These are phyloP conservation scores for Thermomucor indicae-seudaticae DNA, from an alignment of 371 early-diverging fungal genomes.

Conservation along the genomic window DNA sequence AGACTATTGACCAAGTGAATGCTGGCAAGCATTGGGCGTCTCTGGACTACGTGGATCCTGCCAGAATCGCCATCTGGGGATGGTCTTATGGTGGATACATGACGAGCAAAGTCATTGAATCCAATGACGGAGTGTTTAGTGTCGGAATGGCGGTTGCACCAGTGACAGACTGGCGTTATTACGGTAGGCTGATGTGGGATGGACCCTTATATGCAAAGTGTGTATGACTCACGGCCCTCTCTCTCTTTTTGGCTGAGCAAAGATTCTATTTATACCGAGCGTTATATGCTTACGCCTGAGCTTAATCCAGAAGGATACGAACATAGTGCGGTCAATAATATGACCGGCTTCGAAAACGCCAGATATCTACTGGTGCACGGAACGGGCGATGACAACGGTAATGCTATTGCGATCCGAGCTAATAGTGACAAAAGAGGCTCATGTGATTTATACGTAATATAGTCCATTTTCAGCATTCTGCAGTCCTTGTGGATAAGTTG, in stretches of 20 bases:
- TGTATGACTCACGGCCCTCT: background rate
- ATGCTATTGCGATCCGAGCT: background rate
- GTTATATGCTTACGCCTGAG: conserved; percentile 90
- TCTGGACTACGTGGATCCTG: conserved; percentile 72
- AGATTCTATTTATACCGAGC: conserved; percentile 95
- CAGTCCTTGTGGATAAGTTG: conserved; percentile 51
- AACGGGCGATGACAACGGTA: conserved; percentile 83
- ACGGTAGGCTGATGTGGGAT: conserved; percentile 41
- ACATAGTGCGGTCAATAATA: conserved; percentile 71
- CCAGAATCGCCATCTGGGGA: conserved; percentile 93
- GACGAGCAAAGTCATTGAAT: conserved; percentile 83
- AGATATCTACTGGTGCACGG: conserved; percentile 90
- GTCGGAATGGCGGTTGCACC: conserved; percentile 95
- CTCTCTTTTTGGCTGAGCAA: background rate
- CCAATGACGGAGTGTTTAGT: conserved; percentile 74
- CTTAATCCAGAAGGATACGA: conserved; percentile 79
- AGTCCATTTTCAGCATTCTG: conserved; percentile 71
- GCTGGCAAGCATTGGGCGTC: conserved; percentile 72
- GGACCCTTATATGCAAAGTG: background rate
- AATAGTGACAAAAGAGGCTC: background rate
- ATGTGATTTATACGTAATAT: conserved; percentile 6
- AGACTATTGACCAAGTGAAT: conserved; percentile 82
- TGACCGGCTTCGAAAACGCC: conserved; percentile 77
- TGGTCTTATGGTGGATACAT: conserved; percentile 96
- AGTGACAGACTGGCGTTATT: conserved; percentile 90